Conservation (phyloP, 371 early-diverging fungal species). For the Mucor racemosus region DNA sequence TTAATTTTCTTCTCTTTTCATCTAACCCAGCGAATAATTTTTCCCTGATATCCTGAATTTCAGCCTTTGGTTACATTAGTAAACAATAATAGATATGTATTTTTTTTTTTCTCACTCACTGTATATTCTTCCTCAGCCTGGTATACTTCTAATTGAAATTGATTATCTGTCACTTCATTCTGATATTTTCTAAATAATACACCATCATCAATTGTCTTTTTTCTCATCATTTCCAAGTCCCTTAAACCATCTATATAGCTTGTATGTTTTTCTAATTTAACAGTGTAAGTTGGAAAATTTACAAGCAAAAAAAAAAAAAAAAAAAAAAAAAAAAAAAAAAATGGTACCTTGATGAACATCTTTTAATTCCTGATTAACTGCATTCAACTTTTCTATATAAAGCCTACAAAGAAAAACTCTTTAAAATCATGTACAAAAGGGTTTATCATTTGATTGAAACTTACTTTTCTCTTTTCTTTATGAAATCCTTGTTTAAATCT, state of each 20-base stretch:
- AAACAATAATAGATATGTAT: background rate
- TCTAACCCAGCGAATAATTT: slow-evolving; percentile 76
- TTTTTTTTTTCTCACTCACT: slow-evolving; percentile 29
- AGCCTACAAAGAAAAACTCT: slow-evolving; percentile 20
- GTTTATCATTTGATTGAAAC: background rate
- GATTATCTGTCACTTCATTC: slow-evolving; percentile 68
- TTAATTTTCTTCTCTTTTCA: slow-evolving; percentile 74
- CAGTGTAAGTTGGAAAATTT: too few species aligned
- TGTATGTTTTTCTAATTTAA: slow-evolving; percentile 67
- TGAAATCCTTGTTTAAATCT: slow-evolving; percentile 44
- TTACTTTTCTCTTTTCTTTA: slow-evolving; percentile 49
- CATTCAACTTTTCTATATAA: slow-evolving; percentile 34
- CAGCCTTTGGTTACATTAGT: slow-evolving; percentile 40
- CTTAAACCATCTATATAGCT: slow-evolving; percentile 67
- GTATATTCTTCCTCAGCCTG: slow-evolving; percentile 64
- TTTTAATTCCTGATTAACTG: slow-evolving; percentile 35
- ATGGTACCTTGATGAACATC: slow-evolving; percentile 33
- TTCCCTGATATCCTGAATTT: slow-evolving; percentile 73
- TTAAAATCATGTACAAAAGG: background rate
- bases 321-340: background rate
- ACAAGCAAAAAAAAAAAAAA: background rate
- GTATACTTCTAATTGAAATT: slow-evolving; percentile 59
- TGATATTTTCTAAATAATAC: slow-evolving; percentile 72
- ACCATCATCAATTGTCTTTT: slow-evolving; percentile 57
- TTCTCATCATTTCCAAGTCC: slow-evolving; percentile 62